These are phyloP conservation scores for Fusarium sp. DNA, from an alignment of 2,329 filamentous ascomycete species.

Conservation along the genomic window DNA sequence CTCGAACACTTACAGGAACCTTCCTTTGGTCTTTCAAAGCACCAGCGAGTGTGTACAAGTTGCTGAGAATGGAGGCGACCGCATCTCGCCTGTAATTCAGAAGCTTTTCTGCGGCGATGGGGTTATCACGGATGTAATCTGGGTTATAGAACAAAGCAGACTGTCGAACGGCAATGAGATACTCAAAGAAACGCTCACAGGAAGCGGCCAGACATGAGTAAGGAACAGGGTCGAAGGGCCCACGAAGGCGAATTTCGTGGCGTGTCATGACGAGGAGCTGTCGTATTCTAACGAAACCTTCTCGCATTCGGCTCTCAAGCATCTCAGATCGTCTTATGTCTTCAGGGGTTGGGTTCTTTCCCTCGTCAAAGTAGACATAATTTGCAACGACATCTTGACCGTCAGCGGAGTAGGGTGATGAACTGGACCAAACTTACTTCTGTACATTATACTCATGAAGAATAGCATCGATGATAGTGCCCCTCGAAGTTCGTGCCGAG, in stretches of 20 bases:
- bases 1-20: slow-evolving; percentile 57
- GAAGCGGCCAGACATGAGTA: slow-evolving; percentile 67
- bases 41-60: slow-evolving; percentile 68
- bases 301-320: slow-evolving; percentile 68
- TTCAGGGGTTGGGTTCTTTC: slow-evolving; percentile 61
- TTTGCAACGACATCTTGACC: slow-evolving; percentile 60
- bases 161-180: slow-evolving; percentile 68
- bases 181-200: slow-evolving; percentile 70
- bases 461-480: slow-evolving; percentile 68
- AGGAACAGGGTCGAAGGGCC: slow-evolving; percentile 66
- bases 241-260: slow-evolving; percentile 69
- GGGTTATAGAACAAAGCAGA: slow-evolving; percentile 69
- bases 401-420: background rate
- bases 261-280: slow-evolving; percentile 67
- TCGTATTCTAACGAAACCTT: slow-evolving; percentile 68
- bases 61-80: slow-evolving; percentile 67
- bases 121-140: slow-evolving; percentile 62
- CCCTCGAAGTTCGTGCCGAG: slow-evolving; percentile 67
- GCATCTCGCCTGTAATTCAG: slow-evolving; percentile 66
- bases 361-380: slow-evolving; percentile 69
- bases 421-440: slow-evolving; percentile 52
- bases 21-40: slow-evolving; percentile 62
- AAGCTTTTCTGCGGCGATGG: slow-evolving; percentile 61
- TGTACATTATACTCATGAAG: slow-evolving; percentile 68
- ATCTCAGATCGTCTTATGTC: slow-evolving; percentile 67